Base-by-base conservation (phyloP, 352 stramenopile species). In the Phytophthora quininea region DNA sequence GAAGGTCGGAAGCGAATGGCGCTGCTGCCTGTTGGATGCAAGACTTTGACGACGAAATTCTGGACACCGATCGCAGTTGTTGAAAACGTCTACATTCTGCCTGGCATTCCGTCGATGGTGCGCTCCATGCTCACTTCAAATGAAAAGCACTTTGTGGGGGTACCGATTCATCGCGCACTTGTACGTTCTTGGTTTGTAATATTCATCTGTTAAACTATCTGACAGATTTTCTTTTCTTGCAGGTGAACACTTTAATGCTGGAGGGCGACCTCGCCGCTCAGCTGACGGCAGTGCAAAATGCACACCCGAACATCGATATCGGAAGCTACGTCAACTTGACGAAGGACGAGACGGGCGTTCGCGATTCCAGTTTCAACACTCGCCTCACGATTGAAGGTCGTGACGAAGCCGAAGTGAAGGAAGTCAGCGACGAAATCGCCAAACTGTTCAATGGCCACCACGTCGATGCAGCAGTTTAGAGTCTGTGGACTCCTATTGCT, bases 251-350 rank as follows among this genome's bases (percentile, higher is more conserved):
- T 27, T 46, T 89, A 49, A 78, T 73, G 48, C 67, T 80, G 42
- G 88, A 96, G 79, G 86, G 80, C 43, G 77, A 88, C 40, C 76
- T 96, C 45, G 88, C 86, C 27, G 72, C 74, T 38, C 50, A 74
- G 38, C 74, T 96, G 57, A 89, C 77, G 33, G 82, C 67, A 0
- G 70, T 95, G 49, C 83, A 92, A 59, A 89, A 91, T 31, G 62
- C 75, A 14, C 76, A 92, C 55, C 82, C 86, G 43, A 69, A 79
- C 55, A 80, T 94, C 59, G 72, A 79, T 3, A 94, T 96, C 43
- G 88, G 88, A 27, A 94, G 88, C 77, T 96, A 96, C 67, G 64
- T 95, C 49, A 96, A 95, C 65, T 64, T 92, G 42, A 85, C 84
- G 30, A 74, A 83, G 27, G 73, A 91, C 49, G 79, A 91, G 37